Percentiles rank a stretch among this genome's conserved stretches.
Conservation (phyloP, 805 yeast genomes). For the Blastobotrys peoriensis region DNA sequence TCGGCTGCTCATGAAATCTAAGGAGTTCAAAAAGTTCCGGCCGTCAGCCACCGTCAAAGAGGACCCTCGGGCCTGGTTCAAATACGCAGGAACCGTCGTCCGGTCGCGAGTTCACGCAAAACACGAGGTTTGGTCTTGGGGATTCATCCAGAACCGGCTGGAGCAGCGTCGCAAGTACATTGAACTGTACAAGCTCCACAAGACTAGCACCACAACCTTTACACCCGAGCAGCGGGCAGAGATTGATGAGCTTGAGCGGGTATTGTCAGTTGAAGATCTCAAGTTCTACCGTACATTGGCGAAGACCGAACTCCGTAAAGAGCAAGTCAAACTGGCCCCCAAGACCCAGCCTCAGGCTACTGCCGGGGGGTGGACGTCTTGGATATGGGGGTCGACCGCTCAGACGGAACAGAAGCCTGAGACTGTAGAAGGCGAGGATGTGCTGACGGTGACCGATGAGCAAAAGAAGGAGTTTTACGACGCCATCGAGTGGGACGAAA, state of each 20-base stretch:
- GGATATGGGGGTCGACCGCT: slow-evolving; percentile 25
- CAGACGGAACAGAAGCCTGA: slow-evolving; percentile 5
- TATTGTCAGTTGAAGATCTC: slow-evolving; percentile 68
- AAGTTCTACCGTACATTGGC: slow-evolving; percentile 81
- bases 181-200: slow-evolving; percentile 55
- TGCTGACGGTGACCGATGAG: slow-evolving; percentile 66
- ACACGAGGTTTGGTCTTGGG: slow-evolving; percentile 87
- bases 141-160: slow-evolving; percentile 59
- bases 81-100: slow-evolving; percentile 73
- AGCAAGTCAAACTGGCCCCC: slow-evolving; percentile 30
- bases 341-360: slow-evolving; percentile 10
- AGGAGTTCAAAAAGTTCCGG: slow-evolving; percentile 62
- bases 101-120: slow-evolving; percentile 74
- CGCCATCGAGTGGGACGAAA: slow-evolving; percentile 86
- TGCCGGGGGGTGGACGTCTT: slow-evolving; percentile 22
- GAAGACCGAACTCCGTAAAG: slow-evolving; percentile 56
- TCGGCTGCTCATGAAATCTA: slow-evolving; percentile 71
- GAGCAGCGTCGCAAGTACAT: slow-evolving; percentile 68
- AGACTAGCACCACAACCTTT: slow-evolving; percentile 32
- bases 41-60: slow-evolving; percentile 51
- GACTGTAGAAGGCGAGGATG: slow-evolving; percentile 17
- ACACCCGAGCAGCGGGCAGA: slow-evolving; percentile 21
- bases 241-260: slow-evolving; percentile 51
- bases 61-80: slow-evolving; percentile 75
- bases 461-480: slow-evolving; percentile 86